Evolutionary conservation across 2,329 filamentous ascomycete species (phyloP).

Genomic region (Acrodontium crateriforme): DNA sequence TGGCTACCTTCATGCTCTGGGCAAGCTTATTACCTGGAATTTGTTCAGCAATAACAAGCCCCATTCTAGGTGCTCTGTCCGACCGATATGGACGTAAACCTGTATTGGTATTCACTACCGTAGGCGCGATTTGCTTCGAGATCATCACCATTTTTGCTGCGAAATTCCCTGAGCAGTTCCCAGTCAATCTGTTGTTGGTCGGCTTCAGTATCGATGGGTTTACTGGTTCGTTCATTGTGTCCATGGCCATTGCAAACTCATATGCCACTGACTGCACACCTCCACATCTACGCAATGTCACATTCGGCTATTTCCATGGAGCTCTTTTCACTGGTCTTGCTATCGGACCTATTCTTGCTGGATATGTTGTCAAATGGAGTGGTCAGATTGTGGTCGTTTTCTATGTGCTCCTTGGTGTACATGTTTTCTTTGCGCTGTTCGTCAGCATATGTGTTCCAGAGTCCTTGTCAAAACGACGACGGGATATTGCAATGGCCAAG

Average conservation of each 20-base stretch:
- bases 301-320: slow-evolving; percentile 81
- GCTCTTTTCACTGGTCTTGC: slow-evolving; percentile 83
- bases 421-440: slow-evolving; percentile 60
- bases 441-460: slow-evolving; percentile 65
- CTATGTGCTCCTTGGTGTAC: slow-evolving; percentile 61
- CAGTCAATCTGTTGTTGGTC: slow-evolving; percentile 66
- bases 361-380: slow-evolving; percentile 62
- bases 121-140: slow-evolving; percentile 63
- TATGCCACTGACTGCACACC: slow-evolving; percentile 84
- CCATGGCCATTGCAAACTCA: slow-evolving; percentile 64
- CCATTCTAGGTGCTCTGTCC: slow-evolving; percentile 70
- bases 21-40: slow-evolving; percentile 61
- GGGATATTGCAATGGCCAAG: slow-evolving; percentile 56
- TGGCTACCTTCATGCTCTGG: slow-evolving; percentile 65
- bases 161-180: slow-evolving; percentile 55
- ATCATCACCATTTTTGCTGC: slow-evolving; percentile 65
- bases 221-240: slow-evolving; percentile 76
- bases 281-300: slow-evolving; percentile 63
- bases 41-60: slow-evolving; percentile 67
- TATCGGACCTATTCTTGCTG: slow-evolving; percentile 68
- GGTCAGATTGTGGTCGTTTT: slow-evolving; percentile 70
- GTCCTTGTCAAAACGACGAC: slow-evolving; percentile 62
- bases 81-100: slow-evolving; percentile 72
- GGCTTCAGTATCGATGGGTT: slow-evolving; percentile 70
- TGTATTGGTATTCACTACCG: slow-evolving; percentile 58